phyloP scores from a whole-genome alignment of 2,329 filamentous ascomycete genomes.

The Colletotrichum sp. region DNA sequence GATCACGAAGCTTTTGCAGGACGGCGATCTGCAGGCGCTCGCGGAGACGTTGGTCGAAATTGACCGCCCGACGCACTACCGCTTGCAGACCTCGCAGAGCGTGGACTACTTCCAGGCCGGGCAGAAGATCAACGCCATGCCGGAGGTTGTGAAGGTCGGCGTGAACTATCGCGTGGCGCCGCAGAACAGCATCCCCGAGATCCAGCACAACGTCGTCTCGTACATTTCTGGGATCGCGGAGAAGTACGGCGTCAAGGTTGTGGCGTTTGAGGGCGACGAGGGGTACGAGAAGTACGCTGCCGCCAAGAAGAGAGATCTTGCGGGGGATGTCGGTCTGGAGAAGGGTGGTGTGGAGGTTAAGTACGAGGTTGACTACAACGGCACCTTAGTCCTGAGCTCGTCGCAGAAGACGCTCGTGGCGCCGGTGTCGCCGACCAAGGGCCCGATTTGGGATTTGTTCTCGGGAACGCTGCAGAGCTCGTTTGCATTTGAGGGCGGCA shows the following conservation, averaged over 20 bases:
- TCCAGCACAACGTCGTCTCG: slow-evolving; percentile 16
- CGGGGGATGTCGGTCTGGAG: background rate
- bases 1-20: slow-evolving; percentile 36
- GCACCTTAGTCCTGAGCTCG: slow-evolving; percentile 6
- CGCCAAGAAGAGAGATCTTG: background rate
- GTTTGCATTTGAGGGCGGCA: slow-evolving; percentile 11
- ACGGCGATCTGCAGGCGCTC: slow-evolving; percentile 33
- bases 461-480: slow-evolving; percentile 14
- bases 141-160: slow-evolving; percentile 10
- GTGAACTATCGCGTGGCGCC: slow-evolving; percentile 18
- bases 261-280: slow-evolving; percentile 8
- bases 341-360: background rate
- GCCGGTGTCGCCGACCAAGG: slow-evolving; percentile 7
- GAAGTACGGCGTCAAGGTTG: slow-evolving; percentile 10
- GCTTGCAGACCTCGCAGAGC: slow-evolving; percentile 14
- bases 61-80: slow-evolving; percentile 12
- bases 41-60: slow-evolving; percentile 27
- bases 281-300: background rate
- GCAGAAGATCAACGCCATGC: slow-evolving; percentile 20
- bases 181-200: slow-evolving; percentile 18
- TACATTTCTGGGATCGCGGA: background rate
- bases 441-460: slow-evolving; percentile 8
- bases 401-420: slow-evolving; percentile 10
- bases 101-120: slow-evolving; percentile 20
- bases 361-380: slow-evolving; percentile 17